Conservation (phyloP, 352 stramenopile genomes). For the Peronospora belbahrii region DNA sequence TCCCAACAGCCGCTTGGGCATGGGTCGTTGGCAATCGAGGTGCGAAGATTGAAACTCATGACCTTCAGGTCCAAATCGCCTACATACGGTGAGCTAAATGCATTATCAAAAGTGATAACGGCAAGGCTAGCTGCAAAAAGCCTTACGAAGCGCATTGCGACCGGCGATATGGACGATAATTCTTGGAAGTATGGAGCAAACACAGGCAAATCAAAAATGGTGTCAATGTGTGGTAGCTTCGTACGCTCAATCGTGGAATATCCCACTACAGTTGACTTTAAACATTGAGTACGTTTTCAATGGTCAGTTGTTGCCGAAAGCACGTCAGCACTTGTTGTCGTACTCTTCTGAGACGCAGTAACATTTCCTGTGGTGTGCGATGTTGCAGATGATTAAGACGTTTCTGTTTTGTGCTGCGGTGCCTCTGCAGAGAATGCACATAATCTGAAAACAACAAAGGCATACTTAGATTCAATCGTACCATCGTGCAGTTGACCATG, state of each 20-base stretch:
- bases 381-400: no score
- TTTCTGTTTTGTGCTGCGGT: no score
- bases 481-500: no score
- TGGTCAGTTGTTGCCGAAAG: no score
- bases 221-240: not conserved
- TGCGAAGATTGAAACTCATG: constrained; percentile 73
- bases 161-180: not conserved
- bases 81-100: constrained; percentile 1
- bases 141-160: constrained; percentile 7
- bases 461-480: no score
- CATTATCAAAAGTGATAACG: not conserved
- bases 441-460: no score
- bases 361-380: no score
- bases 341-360: no score
- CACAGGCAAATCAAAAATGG: constrained; percentile 11
- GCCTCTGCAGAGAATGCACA: no score
- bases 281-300: no score
- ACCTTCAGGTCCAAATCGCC: constrained; percentile 28
- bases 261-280: no score
- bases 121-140: not conserved
- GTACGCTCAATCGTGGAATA: constrained; percentile 15
- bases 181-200: not conserved
- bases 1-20: constrained; percentile 62
- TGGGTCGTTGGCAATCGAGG: constrained; percentile 49
- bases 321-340: no score